Conservation (phyloP, 371 early-diverging fungal genomes). For the Rhizomucor miehei region DNA sequence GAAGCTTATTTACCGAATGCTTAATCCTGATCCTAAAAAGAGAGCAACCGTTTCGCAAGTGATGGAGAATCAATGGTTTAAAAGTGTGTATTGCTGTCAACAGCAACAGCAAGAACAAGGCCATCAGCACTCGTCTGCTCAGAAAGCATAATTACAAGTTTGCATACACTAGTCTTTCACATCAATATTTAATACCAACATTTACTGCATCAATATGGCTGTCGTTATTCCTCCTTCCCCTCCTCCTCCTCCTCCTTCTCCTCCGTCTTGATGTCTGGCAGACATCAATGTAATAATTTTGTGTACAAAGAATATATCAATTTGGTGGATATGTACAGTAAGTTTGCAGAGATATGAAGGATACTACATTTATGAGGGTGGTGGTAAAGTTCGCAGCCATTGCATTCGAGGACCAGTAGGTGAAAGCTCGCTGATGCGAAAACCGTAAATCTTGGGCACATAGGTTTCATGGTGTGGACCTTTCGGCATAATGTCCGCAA, state of each 20-base stretch:
- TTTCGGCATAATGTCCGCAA: slow-evolving; percentile 68
- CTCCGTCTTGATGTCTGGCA: no score
- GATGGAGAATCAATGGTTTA: slow-evolving; percentile 55
- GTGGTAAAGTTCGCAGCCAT: slow-evolving; percentile 64
- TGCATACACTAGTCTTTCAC: no score
- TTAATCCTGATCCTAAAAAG: slow-evolving; percentile 76
- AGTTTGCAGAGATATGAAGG: no score
- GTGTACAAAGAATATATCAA: no score
- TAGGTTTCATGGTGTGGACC: slow-evolving; percentile 47
- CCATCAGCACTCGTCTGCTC: not conserved
- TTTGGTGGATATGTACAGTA: no score
- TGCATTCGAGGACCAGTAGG: slow-evolving; percentile 68
- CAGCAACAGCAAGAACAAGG: not conserved
- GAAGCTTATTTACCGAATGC: slow-evolving; percentile 66
- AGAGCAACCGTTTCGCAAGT: slow-evolving; percentile 54
- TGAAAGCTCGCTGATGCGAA: slow-evolving; percentile 62
- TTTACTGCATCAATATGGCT: no score
- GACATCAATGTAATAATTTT: no score
- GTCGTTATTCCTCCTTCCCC: no score
- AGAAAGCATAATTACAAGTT: no score
- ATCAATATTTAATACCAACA: no score
- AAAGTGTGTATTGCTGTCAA: slow-evolving; percentile 8
- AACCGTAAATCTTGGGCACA: slow-evolving; percentile 78
- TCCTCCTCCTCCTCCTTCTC: no score
- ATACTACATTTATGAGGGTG: not conserved